Evolutionary conservation across 2,329 filamentous ascomycete genomes (phyloP).

Genomic region (Fusarium bulbicola): DNA sequence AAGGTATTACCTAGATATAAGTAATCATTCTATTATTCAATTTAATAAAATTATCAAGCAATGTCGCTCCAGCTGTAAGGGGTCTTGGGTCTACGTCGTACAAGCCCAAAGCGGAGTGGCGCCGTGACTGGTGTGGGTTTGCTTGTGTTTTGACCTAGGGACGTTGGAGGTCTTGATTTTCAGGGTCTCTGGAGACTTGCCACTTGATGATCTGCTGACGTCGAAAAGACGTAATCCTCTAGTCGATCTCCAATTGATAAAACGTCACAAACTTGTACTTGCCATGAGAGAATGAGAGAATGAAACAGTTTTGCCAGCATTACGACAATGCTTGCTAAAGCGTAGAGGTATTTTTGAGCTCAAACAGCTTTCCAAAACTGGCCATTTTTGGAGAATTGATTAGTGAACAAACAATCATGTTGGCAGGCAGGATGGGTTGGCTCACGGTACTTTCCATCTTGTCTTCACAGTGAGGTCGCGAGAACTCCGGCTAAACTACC

Average conservation of each 20-base stretch:
- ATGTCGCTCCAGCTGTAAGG: conserved; percentile 1
- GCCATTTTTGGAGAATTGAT: background rate
- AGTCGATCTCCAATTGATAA: background rate
- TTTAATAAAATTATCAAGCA: conserved; percentile 5
- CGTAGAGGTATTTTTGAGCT: background rate
- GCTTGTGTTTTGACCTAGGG: background rate
- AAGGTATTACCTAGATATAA: too few relatives aligned
- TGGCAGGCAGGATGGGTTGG: background rate
- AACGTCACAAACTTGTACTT: background rate
- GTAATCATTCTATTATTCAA: too few relatives aligned
- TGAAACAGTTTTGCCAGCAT: background rate
- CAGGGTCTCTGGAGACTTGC: conserved; percentile 13
- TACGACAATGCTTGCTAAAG: background rate
- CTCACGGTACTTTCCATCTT: background rate
- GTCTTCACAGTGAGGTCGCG: background rate
- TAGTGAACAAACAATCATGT: conserved; percentile 22
- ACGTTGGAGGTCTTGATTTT: background rate
- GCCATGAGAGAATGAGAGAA: background rate
- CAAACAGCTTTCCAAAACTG: background rate
- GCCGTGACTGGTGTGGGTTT: conserved; percentile 6
- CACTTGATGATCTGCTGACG: conserved; percentile 23
- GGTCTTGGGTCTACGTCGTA: background rate
- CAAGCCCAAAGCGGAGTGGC: conserved; percentile 2
- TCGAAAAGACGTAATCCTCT: conserved; percentile 23
- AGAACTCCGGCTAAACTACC: conserved; percentile 10